These are phyloP conservation scores for Albugo candida DNA, from an alignment of 352 stramenopile species.

Conservation along the genomic window DNA sequence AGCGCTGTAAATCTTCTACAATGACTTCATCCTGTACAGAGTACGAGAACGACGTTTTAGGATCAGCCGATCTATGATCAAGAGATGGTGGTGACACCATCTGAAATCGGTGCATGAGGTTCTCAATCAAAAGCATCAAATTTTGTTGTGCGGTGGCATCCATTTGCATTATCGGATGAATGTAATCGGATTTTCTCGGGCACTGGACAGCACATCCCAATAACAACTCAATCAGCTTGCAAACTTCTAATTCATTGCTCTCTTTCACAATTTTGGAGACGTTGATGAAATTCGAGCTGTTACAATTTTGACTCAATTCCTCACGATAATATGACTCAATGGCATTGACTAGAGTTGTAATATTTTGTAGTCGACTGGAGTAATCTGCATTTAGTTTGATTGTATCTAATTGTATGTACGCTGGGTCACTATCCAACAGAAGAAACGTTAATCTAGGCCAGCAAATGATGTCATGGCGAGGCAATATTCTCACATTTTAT, in stretches of 20 bases:
- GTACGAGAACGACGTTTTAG: slow-evolving; percentile 34
- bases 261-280: slow-evolving; percentile 46
- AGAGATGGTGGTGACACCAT: slow-evolving; percentile 20
- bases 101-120: slow-evolving; percentile 63
- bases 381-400: slow-evolving; percentile 43
- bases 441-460: not conserved
- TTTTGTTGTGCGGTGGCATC: slow-evolving; percentile 50
- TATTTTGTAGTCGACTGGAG: slow-evolving; percentile 44
- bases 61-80: slow-evolving; percentile 12
- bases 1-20: slow-evolving; percentile 22
- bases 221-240: slow-evolving; percentile 49
- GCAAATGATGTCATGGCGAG: not conserved
- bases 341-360: slow-evolving; percentile 53
- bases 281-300: slow-evolving; percentile 48
- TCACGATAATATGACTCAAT: slow-evolving; percentile 70
- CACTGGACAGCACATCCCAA: slow-evolving; percentile 64
- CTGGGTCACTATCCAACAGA: slow-evolving; percentile 22
- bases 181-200: slow-evolving; percentile 61
- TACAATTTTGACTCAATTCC: slow-evolving; percentile 53
- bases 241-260: slow-evolving; percentile 38
- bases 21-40: slow-evolving; percentile 19
- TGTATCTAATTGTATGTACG: slow-evolving; percentile 61
- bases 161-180: slow-evolving; percentile 73
- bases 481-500: slow-evolving; percentile 48
- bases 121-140: slow-evolving; percentile 73